Base-by-base conservation (phyloP, 1,139 yeast genomes). In the Spencermartinsiella ligniputridi region DNA sequence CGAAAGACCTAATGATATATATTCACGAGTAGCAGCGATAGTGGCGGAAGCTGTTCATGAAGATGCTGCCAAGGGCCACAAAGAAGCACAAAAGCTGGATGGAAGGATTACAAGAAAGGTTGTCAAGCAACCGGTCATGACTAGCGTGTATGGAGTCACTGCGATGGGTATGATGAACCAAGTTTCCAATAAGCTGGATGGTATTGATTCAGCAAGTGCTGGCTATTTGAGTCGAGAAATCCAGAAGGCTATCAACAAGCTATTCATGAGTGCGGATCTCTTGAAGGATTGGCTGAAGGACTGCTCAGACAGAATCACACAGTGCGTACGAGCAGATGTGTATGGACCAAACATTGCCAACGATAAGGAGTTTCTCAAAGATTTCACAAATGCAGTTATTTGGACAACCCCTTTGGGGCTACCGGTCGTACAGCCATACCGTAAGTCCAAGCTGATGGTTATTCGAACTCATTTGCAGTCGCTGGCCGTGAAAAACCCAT, bases 351-450 rank as follows among this genome's bases (percentile, higher is more conserved):
- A 36, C 3, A 39, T 25, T 17, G 41, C 52, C 27, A 46, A 24
- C 18, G 47, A 48, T 32, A 21, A 39, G 21, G 46, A 48, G 12
- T 44, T 50, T 29, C 36, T 48, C 41, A 79, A 81, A 12, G 79
- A 76, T 53, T 81, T 76, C 58, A 74, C 84, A 70, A 79, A 92
- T 0, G 78, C 94, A 6, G 92, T 90, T 15, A 85, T 87, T 50
- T 90, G 97, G 97, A 90, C 97, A 0, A 83, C 97, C 0, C 97
- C 97, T 1, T 68, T 92, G 35, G 96, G 96, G 1, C 71, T 92
- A 48, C 73, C 68, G 1, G 50, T 49, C 90, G 97, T 97, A 87
- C 98, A 90, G 63, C 97, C 97, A 8, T 90, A 90, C 61, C 76
- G 96, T 55, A 73, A 78, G 20, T 63, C 73, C 30, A 76, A 76